Conservation (phyloP, 2,329 filamentous ascomycete species). For the Cladorrhinum sp. region DNA sequence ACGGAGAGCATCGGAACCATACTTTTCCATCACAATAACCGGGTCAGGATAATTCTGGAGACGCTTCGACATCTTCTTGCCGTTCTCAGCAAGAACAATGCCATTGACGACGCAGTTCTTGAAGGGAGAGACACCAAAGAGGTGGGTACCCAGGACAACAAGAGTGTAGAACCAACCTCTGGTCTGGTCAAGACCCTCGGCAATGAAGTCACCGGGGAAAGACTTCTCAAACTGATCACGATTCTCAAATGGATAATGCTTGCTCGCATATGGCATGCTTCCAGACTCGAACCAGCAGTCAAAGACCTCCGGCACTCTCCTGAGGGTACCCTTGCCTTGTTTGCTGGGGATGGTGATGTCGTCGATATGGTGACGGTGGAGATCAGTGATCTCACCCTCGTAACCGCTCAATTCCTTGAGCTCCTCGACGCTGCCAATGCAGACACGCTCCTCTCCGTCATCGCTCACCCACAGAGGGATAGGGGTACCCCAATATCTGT, state of each 20-base stretch:
- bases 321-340: conserved; percentile 78
- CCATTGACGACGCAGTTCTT: conserved; percentile 97
- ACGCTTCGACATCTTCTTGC: conserved; percentile 98
- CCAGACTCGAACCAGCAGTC: conserved; percentile 96
- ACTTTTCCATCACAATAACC: conserved; percentile 74
- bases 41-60: conserved; percentile 96
- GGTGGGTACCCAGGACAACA: conserved; percentile 80
- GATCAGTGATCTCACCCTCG: conserved; percentile 74
- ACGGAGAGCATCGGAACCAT: conserved; percentile 87
- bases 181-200: conserved; percentile 84
- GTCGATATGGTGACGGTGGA: conserved; percentile 92
- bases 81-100: conserved; percentile 88
- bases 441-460: conserved; percentile 81
- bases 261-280: conserved; percentile 89
- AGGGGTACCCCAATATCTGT: conserved; percentile 93
- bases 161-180: conserved; percentile 97
- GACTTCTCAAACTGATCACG: conserved; percentile 73
- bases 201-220: conserved; percentile 92
- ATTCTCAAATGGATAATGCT: conserved; percentile 91
- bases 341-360: conserved; percentile 91
- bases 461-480: conserved; percentile 91
- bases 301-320: conserved; percentile 82
- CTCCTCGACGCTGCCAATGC: conserved; percentile 80
- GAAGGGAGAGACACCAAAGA: conserved; percentile 83
- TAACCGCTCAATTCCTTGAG: conserved; percentile 84